Evolutionary conservation across 164 flowering plant genomes (phyloP).

Genomic region (Vitis labrusca): DNA sequence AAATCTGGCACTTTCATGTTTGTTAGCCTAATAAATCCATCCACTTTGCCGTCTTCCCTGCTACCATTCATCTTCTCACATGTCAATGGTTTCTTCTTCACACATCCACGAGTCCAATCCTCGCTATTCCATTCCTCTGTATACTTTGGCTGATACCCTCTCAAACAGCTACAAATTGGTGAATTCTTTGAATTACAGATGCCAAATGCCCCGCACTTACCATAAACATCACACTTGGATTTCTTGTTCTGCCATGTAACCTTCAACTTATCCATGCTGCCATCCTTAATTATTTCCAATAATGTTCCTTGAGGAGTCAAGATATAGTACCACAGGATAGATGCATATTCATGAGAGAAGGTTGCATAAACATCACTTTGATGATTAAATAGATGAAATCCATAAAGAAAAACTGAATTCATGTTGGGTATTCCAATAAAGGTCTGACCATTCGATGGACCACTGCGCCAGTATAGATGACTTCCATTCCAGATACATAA

Average conservation of each 20-base stretch:
- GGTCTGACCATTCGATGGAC: constrained; percentile 12
- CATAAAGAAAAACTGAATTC: too few relatives aligned
- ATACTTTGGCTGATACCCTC: constrained; percentile 35
- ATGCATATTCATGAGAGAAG: too few relatives aligned
- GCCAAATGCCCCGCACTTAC: constrained; percentile 31
- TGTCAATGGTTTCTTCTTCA: constrained; percentile 27
- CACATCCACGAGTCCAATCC: constrained; percentile 43
- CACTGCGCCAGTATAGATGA: constrained; percentile 27
- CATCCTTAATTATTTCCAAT: background rate
- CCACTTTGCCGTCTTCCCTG: constrained; percentile 16
- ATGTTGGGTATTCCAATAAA: constrained; percentile 20
- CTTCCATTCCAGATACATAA: background rate
- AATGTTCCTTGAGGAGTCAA: constrained; percentile 15
- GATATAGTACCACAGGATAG: background rate
- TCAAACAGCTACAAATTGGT: too few relatives aligned
- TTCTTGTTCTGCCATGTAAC: too few relatives aligned
- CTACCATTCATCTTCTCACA: constrained; percentile 24
- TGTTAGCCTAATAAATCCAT: constrained; percentile 31
- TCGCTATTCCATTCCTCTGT: constrained; percentile 33
- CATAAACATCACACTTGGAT: constrained; percentile 25
- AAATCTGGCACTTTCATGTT: constrained; percentile 46
- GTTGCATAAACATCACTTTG: too few relatives aligned
- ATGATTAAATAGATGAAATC: too few relatives aligned
- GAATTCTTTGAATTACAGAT: constrained; percentile 11
- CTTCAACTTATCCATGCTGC: too few relatives aligned